A percentile compares a stretch with the other conserved stretches of the same genome.
phyloP scores from a whole-genome alignment of 495 filamentous ascomycete species.

The Aspergillus panamensis region DNA sequence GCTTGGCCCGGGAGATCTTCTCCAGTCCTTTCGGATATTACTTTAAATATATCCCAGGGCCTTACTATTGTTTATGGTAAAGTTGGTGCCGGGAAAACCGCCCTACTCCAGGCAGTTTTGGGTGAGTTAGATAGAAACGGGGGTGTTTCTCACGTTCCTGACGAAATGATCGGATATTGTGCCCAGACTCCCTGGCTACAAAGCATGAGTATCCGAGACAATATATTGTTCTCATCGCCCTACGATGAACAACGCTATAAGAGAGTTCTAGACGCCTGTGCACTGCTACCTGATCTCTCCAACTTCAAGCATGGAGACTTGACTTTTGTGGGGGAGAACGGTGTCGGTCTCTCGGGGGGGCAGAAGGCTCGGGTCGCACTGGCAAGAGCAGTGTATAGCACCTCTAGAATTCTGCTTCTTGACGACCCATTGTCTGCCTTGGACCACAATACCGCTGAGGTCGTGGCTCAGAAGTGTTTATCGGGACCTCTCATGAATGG shows the following conservation, averaged over 20 bases:
- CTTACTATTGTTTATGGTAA: conserved; percentile 67
- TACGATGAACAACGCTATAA: conserved; percentile 63
- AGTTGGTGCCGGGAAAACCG: conserved; percentile 78
- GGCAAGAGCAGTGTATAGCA: conserved; percentile 68
- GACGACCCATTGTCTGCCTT: conserved; percentile 69
- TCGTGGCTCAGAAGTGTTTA: conserved; percentile 66
- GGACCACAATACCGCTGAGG: conserved; percentile 72
- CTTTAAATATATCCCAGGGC: conserved; percentile 57
- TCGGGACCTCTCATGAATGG: conserved; percentile 57
- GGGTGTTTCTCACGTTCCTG: conserved; percentile 57
- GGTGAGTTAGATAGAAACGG: conserved; percentile 68
- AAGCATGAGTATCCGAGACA: conserved; percentile 84
- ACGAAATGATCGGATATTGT: conserved; percentile 74
- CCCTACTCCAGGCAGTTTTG: conserved; percentile 71
- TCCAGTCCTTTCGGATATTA: conserved; percentile 61
- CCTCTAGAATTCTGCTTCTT: conserved; percentile 59
- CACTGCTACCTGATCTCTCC: conserved; percentile 59
- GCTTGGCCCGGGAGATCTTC: conserved; percentile 66
- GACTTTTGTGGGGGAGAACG: conserved; percentile 67
- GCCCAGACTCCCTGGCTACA: conserved; percentile 86
- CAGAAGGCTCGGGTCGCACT: conserved; percentile 67
- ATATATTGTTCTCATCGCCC: conserved; percentile 72
- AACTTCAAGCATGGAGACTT: conserved; percentile 63
- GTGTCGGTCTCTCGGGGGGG: conserved; percentile 66
- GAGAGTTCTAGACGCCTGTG: conserved; percentile 59